These are phyloP conservation scores for Metarhizium album DNA, from an alignment of 2,329 filamentous ascomycete genomes.

Conservation along the genomic window DNA sequence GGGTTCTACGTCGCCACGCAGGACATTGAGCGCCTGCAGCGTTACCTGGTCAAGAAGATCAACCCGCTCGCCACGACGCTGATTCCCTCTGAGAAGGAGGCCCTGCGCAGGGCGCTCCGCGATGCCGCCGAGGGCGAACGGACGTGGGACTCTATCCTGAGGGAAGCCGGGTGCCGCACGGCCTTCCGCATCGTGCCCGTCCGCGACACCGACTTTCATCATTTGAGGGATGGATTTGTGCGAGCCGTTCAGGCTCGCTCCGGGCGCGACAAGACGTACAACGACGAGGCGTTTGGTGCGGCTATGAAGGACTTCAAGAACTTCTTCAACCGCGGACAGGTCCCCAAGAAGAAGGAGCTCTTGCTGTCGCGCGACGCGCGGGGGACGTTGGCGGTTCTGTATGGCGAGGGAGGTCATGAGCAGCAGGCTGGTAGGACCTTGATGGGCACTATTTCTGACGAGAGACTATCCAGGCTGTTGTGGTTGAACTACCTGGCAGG, in stretches of 20 bases:
- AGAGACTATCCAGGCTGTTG: conserved; percentile 67
- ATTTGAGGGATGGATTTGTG: conserved; percentile 85
- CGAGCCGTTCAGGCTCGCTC: conserved; percentile 69
- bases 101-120: conserved; percentile 56
- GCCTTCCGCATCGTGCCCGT: conserved; percentile 78
- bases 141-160: conserved; percentile 64
- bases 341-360: conserved; percentile 71
- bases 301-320: conserved; percentile 69
- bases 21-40: conserved; percentile 73
- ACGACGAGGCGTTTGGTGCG: conserved; percentile 65
- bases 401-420: conserved; percentile 48
- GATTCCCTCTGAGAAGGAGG: conserved; percentile 69
- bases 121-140: conserved; percentile 58
- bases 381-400: conserved; percentile 59
- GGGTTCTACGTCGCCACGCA: conserved; percentile 81
- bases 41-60: conserved; percentile 62
- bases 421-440: conserved; percentile 33
- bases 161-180: conserved; percentile 57
- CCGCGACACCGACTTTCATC: conserved; percentile 88
- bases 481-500: conserved; percentile 90
- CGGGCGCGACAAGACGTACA: conserved; percentile 41
- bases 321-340: conserved; percentile 70
- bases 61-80: conserved; percentile 72
- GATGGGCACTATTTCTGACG: conserved; percentile 65
- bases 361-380: conserved; percentile 56